Evolutionary conservation across 1,284 basidiomycete genomes (phyloP).

Genomic region (Acaromyces ingoldii): DNA sequence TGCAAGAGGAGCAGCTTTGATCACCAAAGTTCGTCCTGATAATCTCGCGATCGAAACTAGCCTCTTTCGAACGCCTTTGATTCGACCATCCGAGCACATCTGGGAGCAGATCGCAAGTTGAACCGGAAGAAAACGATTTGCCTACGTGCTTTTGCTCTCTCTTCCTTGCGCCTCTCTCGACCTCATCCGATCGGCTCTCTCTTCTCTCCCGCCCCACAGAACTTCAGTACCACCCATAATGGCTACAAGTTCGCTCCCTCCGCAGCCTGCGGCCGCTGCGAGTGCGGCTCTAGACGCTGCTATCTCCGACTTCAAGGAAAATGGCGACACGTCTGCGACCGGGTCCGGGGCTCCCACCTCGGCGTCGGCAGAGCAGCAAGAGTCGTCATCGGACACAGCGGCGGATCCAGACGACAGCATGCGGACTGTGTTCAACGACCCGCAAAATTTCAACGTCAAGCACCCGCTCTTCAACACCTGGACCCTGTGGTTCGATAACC

Average conservation of each 20-base stretch:
- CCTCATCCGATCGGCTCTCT: too few relatives aligned
- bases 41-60: too few relatives aligned
- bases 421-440: constrained; percentile 47
- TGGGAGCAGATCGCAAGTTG: too few relatives aligned
- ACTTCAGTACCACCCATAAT: too few relatives aligned
- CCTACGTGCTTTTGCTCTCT: too few relatives aligned
- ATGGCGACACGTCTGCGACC: constrained; percentile 15
- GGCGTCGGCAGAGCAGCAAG: not conserved
- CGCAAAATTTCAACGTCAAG: constrained; percentile 49
- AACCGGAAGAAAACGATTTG: too few relatives aligned
- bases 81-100: too few relatives aligned
- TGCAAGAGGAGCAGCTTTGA: too few relatives aligned
- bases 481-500: constrained; percentile 52
- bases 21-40: too few relatives aligned
- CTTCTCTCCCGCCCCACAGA: too few relatives aligned
- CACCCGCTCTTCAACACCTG: constrained; percentile 48
- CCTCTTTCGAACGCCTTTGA: too few relatives aligned
- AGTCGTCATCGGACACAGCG: constrained; percentile 7
- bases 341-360: constrained; percentile 9
- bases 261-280: constrained; percentile 29
- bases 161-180: too few relatives aligned
- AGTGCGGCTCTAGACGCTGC: constrained; percentile 36
- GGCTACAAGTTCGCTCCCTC: constrained; percentile 10
- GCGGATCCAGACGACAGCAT: constrained; percentile 18
- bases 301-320: constrained; percentile 13